Evolutionary conservation across 192 early-diverging fungal genomes (phyloP).

Genomic region (Coemansia sp.): DNA sequence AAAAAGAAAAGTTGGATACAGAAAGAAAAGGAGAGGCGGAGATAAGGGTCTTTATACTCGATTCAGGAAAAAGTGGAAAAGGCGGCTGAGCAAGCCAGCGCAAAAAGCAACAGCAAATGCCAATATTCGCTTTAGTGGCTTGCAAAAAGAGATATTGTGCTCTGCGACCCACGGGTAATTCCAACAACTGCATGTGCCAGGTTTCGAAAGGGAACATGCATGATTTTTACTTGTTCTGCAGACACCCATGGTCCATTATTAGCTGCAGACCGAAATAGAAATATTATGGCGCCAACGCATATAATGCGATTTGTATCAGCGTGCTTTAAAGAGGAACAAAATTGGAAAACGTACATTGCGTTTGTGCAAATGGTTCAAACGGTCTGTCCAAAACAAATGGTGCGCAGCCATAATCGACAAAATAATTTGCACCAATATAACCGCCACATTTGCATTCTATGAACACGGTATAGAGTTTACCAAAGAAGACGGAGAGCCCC

Average conservation of each 20-base stretch:
- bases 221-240: neutral
- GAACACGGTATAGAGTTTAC: slow-evolving; percentile 1
- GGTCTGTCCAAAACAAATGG: neutral
- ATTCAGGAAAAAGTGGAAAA: neutral
- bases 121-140: neutral
- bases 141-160: neutral
- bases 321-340: neutral
- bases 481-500: neutral
- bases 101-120: neutral
- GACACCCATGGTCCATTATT: neutral
- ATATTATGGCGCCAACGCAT: neutral
- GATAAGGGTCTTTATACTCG: neutral
- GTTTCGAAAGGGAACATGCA: neutral
- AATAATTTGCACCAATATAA: neutral
- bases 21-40: neutral
- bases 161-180: neutral
- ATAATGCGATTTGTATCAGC: neutral
- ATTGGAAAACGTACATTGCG: neutral
- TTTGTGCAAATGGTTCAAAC: neutral
- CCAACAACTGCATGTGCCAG: neutral
- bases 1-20: neutral
- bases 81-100: neutral
- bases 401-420: neutral
- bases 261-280: neutral
- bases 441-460: neutral